Percentiles rank a stretch among this genome's conserved stretches.
Evolutionary conservation across 1,284 basidiomycete genomes (phyloP).

Genomic region (Lignosus rhinocerotis): DNA sequence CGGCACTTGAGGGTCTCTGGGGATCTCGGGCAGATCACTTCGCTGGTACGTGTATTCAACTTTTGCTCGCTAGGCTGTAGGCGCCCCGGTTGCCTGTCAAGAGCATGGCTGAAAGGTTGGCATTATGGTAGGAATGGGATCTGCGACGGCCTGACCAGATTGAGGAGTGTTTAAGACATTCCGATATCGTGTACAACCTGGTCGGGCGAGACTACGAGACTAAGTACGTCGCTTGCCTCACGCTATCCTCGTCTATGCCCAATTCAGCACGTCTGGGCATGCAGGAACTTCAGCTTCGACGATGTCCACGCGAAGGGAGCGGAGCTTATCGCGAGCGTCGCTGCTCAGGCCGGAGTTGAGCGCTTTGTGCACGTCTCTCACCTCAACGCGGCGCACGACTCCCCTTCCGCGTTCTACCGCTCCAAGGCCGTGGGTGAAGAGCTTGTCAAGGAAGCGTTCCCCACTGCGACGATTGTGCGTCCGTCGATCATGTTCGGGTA

Average conservation of each 20-base stretch:
- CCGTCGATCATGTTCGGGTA: constrained; percentile 88
- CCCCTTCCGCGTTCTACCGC: constrained; percentile 83
- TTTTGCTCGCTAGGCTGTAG: background rate
- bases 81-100: constrained; percentile 1
- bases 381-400: constrained; percentile 84
- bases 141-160: constrained; percentile 87
- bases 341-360: constrained; percentile 76
- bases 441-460: constrained; percentile 84
- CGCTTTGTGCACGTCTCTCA: constrained; percentile 96
- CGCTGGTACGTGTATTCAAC: constrained; percentile 64
- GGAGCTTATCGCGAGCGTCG: constrained; percentile 79
- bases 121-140: constrained; percentile 83
- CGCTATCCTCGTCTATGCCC: background rate
- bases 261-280: background rate
- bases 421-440: constrained; percentile 92
- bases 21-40: constrained; percentile 95
- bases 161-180: constrained; percentile 92
- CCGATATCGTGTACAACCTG: constrained; percentile 96
- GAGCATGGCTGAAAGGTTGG: background rate
- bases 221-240: constrained; percentile 36
- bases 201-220: constrained; percentile 88
- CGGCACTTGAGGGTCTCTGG: constrained; percentile 91
- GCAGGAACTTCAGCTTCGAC: constrained; percentile 64
- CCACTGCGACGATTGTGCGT: constrained; percentile 86
- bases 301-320: constrained; percentile 86